Evolutionary conservation across 345 rosid species (phyloP).

Genomic region (Acer saccharum): DNA sequence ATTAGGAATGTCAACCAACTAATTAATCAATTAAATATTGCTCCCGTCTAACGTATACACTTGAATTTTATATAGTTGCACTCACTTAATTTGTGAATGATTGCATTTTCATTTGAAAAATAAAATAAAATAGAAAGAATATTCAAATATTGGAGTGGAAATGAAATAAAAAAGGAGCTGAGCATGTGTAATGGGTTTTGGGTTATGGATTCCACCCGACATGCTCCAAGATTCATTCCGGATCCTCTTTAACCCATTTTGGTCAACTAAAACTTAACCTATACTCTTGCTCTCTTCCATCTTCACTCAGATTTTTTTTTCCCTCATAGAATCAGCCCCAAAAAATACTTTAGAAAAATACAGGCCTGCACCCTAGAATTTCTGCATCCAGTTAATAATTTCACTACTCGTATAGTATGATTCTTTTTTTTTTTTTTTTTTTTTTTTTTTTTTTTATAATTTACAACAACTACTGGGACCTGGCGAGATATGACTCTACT

Average conservation of each 20-base stretch:
- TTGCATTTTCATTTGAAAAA: not conserved
- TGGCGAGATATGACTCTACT: too few relatives aligned
- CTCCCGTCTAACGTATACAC: too few relatives aligned
- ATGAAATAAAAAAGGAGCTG: not conserved
- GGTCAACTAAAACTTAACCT: constrained; percentile 32
- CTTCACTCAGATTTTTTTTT: not conserved
- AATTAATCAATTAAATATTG: too few relatives aligned
- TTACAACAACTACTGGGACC: too few relatives aligned
- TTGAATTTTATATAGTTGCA: too few relatives aligned
- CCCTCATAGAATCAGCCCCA: not conserved
- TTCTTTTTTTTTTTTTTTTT: too few relatives aligned
- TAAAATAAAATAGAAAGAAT: not conserved
- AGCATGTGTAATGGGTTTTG: constrained; percentile 8
- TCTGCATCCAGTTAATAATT: not conserved
- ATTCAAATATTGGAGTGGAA: not conserved
- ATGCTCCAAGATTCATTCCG: constrained; percentile 25
- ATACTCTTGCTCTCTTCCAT: not conserved
- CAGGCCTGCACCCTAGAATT: not conserved
- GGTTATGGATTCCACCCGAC: constrained; percentile 19
- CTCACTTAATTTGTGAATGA: not conserved
- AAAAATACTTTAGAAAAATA: not conserved
- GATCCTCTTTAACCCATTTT: not conserved
- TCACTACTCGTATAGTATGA: too few relatives aligned
- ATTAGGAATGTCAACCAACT: too few relatives aligned
- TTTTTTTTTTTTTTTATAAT: too few relatives aligned